A percentile compares a stretch with the other conserved stretches of the same genome.
Conservation (phyloP, 805 yeast species). For the Candida morakotiae region DNA sequence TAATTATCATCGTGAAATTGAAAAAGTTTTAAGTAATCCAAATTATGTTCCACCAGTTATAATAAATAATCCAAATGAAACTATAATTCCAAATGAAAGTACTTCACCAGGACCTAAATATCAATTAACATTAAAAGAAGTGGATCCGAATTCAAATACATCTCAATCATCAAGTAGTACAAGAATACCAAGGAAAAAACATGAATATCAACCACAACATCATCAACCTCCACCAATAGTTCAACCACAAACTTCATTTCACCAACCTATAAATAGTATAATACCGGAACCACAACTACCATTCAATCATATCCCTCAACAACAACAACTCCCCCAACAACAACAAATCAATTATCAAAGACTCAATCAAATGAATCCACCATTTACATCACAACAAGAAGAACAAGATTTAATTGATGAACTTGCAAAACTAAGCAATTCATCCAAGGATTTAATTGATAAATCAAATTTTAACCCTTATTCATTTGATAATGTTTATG, state of each 20-base stretch:
- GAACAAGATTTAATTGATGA: constrained; percentile 11
- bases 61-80: constrained; percentile 3
- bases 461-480: constrained; percentile 9
- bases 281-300: not conserved
- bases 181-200: not conserved
- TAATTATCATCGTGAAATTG: constrained; percentile 11
- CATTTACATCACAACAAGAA: constrained; percentile 6
- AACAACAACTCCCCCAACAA: constrained; percentile 5
- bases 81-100: not conserved
- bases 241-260: not conserved
- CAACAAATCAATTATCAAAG: constrained; percentile 7
- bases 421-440: constrained; percentile 10
- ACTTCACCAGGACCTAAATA: constrained; percentile 5
- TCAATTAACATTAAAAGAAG: constrained; percentile 6
- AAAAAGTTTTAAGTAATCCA: constrained; percentile 10
- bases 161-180: not conserved
- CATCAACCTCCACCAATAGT: not conserved
- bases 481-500: constrained; percentile 9
- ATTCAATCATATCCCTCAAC: not conserved
- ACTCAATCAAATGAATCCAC: constrained; percentile 6
- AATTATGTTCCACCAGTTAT: constrained; percentile 12
- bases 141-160: too few relatives aligned
- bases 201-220: not conserved
- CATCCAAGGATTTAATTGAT: not conserved
- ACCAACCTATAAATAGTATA: not conserved